Evolutionary conservation across 495 filamentous ascomycete genomes (phyloP).

Genomic region (Xylaria bambusicola): DNA sequence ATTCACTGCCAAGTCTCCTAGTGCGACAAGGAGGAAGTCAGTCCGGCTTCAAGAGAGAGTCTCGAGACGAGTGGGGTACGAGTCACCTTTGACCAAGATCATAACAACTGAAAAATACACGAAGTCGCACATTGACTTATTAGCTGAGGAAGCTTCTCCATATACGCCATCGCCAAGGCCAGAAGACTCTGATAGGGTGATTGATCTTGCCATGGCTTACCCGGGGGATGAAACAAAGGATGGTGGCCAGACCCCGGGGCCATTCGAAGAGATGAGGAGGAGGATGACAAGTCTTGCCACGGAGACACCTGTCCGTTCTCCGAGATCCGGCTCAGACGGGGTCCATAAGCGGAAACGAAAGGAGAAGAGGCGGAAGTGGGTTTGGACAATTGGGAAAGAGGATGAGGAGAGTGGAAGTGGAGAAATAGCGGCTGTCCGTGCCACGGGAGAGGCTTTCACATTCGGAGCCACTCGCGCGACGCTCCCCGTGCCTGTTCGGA

Average conservation of each 20-base stretch:
- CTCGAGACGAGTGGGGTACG: slow-evolving; percentile 53
- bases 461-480: slow-evolving; percentile 5
- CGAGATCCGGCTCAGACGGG: slow-evolving; percentile 38
- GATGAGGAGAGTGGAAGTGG: slow-evolving; percentile 45
- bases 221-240: slow-evolving; percentile 51
- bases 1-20: slow-evolving; percentile 44
- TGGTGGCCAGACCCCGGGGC: slow-evolving; percentile 57
- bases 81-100: slow-evolving; percentile 54
- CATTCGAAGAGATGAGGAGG: slow-evolving; percentile 59
- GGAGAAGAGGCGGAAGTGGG: slow-evolving; percentile 55
- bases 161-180: slow-evolving; percentile 41
- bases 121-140: slow-evolving; percentile 57
- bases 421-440: slow-evolving; percentile 33
- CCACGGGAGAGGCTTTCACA: slow-evolving; percentile 20
- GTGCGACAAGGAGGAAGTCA: slow-evolving; percentile 49
- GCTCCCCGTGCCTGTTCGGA: background rate
- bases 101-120: slow-evolving; percentile 57
- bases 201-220: slow-evolving; percentile 53
- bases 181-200: slow-evolving; percentile 35
- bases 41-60: slow-evolving; percentile 50
- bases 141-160: slow-evolving; percentile 52
- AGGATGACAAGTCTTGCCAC: slow-evolving; percentile 48
- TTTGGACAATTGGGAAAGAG: slow-evolving; percentile 54
- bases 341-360: slow-evolving; percentile 48
- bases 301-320: slow-evolving; percentile 38